Percentiles rank a stretch among this genome's conserved stretches.
Conservation (phyloP, 108 stramenopile genomes). For the Epipyxis sp. region DNA sequence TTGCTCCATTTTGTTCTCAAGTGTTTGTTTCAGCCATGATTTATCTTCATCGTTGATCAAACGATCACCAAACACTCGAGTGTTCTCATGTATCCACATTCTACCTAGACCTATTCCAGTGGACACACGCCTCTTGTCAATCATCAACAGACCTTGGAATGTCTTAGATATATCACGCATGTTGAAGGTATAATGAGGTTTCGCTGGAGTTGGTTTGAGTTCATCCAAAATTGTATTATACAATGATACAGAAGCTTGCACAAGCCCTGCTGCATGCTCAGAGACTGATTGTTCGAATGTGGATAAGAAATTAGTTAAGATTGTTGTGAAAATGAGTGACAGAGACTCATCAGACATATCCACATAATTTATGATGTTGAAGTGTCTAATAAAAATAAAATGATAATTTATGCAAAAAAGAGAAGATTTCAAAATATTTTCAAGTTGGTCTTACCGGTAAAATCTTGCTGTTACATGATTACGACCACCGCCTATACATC, state of each 20-base stretch:
- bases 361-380: slow-evolving; percentile 43
- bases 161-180: slow-evolving; percentile 60
- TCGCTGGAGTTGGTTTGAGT: slow-evolving; percentile 58
- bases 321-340: slow-evolving; percentile 57
- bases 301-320: slow-evolving; percentile 41
- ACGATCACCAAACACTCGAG: slow-evolving; percentile 59
- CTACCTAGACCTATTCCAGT: slow-evolving; percentile 31
- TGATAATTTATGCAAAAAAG: background rate
- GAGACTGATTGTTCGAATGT: slow-evolving; percentile 35
- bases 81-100: slow-evolving; percentile 57
- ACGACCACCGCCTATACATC: too few species aligned
- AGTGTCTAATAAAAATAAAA: too few species aligned
- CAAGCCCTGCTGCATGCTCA: slow-evolving; percentile 42
- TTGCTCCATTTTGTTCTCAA: slow-evolving; percentile 24
- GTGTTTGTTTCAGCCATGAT: slow-evolving; percentile 48
- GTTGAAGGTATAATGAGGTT: slow-evolving; percentile 63
- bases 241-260: slow-evolving; percentile 51
- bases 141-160: slow-evolving; percentile 59
- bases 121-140: slow-evolving; percentile 29
- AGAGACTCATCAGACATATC: slow-evolving; percentile 48
- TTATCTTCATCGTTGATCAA: slow-evolving; percentile 54
- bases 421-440: slow-evolving; percentile 37
- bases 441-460: slow-evolving; percentile 58
- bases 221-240: slow-evolving; percentile 51
- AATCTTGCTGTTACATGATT: slow-evolving; percentile 58